These are phyloP conservation scores for Smithsoniella earleae DNA, from an alignment of 163 green algal species.

Conservation along the genomic window DNA sequence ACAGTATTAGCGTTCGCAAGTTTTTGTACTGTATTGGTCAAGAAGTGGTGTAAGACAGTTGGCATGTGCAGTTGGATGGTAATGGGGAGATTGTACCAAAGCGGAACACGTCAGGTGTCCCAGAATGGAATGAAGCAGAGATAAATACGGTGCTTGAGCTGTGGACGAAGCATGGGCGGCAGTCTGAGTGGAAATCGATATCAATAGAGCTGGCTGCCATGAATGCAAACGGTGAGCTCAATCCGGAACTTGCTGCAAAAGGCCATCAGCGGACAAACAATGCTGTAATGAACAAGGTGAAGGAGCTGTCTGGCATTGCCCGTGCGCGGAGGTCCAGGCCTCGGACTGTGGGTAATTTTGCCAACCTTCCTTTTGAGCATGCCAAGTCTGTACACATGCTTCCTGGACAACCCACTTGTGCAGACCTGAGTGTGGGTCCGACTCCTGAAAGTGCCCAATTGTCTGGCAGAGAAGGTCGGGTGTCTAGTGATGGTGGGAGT, in stretches of 20 bases:
- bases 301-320: conserved; percentile 24
- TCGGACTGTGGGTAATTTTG: conserved; percentile 22
- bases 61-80: conserved; percentile 1
- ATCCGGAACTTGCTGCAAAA: conserved; percentile 5
- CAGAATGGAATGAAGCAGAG: conserved; percentile 31
- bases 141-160: conserved; percentile 24
- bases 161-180: conserved; percentile 25
- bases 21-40: too few species aligned
- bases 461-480: not conserved
- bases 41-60: too few species aligned
- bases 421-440: not conserved
- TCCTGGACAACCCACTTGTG: not conserved
- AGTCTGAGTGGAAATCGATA: conserved; percentile 30
- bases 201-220: conserved; percentile 14
- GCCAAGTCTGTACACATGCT: not conserved
- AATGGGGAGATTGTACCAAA: conserved; percentile 1
- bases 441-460: not conserved
- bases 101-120: conserved; percentile 16
- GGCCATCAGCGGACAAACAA: conserved; percentile 29
- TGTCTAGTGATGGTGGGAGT: not conserved
- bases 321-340: conserved; percentile 10
- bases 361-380: not conserved
- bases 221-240: conserved; percentile 20
- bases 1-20: too few species aligned
- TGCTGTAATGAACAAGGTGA: conserved; percentile 30